Conservation (phyloP, 257 asterid genomes). For the Datura wrightii region DNA sequence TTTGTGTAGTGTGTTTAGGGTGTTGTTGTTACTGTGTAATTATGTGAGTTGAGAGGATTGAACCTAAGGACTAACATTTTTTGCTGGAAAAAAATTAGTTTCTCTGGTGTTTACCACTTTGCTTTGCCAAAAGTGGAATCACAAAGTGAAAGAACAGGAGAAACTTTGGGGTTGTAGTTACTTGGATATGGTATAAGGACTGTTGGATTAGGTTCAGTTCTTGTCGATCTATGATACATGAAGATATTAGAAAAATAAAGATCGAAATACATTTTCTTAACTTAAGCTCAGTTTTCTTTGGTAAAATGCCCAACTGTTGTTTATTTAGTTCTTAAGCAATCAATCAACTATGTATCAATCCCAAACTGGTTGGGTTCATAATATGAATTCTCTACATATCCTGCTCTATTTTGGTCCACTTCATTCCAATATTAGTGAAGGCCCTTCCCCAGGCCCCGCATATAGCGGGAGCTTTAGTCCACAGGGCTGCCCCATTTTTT, state of each 20-base stretch:
- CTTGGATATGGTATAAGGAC: neutral
- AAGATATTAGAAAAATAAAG: neutral
- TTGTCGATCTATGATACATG: neutral
- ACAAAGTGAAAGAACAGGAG: neutral
- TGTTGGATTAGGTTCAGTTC: slow-evolving; percentile 4
- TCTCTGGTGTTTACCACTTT: neutral
- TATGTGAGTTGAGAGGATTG: neutral
- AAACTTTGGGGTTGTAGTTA: neutral
- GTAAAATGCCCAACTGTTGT: neutral
- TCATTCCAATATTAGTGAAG: neutral
- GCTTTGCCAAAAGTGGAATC: neutral
- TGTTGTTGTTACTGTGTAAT: neutral
- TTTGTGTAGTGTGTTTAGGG: neutral
- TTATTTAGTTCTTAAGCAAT: neutral
- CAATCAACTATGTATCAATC: neutral
- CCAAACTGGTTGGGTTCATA: neutral
- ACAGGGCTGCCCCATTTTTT: neutral
- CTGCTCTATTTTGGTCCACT: neutral
- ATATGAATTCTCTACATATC: neutral
- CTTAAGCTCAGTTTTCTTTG: neutral
- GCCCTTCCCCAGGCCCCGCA: too few relatives aligned
- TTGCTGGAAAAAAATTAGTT: neutral
- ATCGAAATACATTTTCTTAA: neutral
- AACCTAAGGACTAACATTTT: neutral
- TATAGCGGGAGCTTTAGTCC: too few relatives aligned